Evolutionary conservation across 2,329 filamentous ascomycete species (phyloP).

Genomic region (Zelopaecilomyces penicillatus): DNA sequence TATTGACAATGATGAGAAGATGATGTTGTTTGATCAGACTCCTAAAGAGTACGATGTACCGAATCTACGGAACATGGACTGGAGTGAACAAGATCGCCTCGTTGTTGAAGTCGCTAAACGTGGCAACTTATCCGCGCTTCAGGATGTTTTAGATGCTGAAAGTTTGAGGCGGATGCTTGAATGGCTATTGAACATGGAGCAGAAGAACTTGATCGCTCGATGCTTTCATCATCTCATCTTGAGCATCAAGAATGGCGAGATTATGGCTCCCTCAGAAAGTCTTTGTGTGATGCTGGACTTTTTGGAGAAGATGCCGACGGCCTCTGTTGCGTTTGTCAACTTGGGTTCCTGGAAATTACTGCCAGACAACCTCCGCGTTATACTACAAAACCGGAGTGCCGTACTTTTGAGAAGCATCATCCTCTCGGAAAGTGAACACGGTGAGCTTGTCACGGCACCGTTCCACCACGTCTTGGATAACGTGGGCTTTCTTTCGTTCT

Average conservation of each 20-base stretch:
- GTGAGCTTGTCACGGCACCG: constrained; percentile 5
- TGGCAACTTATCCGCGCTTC: constrained; percentile 1
- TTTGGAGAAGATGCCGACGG: not conserved
- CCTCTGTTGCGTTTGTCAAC: constrained; percentile 1
- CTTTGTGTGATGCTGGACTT: constrained; percentile 1
- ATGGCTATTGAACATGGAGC: constrained; percentile 5
- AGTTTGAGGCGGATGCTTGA: not conserved
- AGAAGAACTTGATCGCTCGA: constrained; percentile 1
- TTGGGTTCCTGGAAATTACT: constrained; percentile 1
- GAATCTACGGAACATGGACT: constrained; percentile 16
- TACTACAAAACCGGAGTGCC: constrained; percentile 5
- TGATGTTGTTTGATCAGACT: constrained; percentile 27
- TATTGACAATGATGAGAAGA: constrained; percentile 27
- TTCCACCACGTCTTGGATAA: constrained; percentile 7
- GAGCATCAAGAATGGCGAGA: constrained; percentile 1
- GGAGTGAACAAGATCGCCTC: constrained; percentile 2
- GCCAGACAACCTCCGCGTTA: not conserved
- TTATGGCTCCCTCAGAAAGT: constrained; percentile 4
- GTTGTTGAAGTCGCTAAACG: not conserved
- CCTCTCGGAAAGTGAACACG: constrained; percentile 6
- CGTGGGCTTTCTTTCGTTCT: not conserved
- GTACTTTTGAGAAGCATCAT: constrained; percentile 3
- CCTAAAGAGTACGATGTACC: constrained; percentile 24
- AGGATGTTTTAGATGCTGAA: constrained; percentile 3
- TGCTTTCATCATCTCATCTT: constrained; percentile 4